phyloP scores from a whole-genome alignment of 2,329 filamentous ascomycete species.

The Elsinoe perseae region DNA sequence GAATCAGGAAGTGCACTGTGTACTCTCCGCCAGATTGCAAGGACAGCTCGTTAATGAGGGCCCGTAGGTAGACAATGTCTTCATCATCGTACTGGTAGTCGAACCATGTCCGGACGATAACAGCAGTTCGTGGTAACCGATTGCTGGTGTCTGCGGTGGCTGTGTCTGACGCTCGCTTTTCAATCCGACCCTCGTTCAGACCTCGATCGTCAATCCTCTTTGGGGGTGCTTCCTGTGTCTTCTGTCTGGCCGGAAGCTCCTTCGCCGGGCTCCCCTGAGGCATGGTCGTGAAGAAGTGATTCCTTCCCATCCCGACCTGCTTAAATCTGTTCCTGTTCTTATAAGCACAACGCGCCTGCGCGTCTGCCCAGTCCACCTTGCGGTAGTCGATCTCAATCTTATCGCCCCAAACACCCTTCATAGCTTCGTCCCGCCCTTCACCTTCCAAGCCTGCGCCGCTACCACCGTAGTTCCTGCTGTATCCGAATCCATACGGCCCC shows the following conservation, averaged over 20 bases:
- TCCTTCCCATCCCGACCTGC: conserved; percentile 28
- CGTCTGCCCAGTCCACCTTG: conserved; percentile 68
- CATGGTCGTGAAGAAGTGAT: conserved; percentile 37
- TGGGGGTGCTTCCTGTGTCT: conserved; percentile 17
- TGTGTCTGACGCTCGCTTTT: conserved; percentile 1
- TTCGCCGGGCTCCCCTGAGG: neutral
- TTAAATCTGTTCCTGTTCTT: conserved; percentile 64
- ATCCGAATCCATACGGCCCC: conserved; percentile 84
- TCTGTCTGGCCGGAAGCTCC: neutral
- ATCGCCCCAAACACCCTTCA: conserved; percentile 65
- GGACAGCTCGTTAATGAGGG: conserved; percentile 70
- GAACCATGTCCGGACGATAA: conserved; percentile 76
- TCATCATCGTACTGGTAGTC: conserved; percentile 72
- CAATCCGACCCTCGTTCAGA: conserved; percentile 17
- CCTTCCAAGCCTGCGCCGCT: conserved; percentile 79
- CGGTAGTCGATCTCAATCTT: conserved; percentile 68
- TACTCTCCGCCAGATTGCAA: conserved; percentile 76
- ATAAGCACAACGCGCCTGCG: conserved; percentile 64
- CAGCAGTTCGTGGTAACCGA: conserved; percentile 56
- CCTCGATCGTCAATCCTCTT: conserved; percentile 20
- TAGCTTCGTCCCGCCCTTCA: conserved; percentile 64
- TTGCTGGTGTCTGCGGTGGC: conserved; percentile 23
- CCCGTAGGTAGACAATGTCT: conserved; percentile 73
- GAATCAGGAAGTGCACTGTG: conserved; percentile 71
- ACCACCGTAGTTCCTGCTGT: conserved; percentile 69